A percentile compares a stretch with the other conserved stretches of the same genome.
Evolutionary conservation across 1,284 basidiomycete genomes (phyloP).

Genomic region (Rugosomyces carneus): DNA sequence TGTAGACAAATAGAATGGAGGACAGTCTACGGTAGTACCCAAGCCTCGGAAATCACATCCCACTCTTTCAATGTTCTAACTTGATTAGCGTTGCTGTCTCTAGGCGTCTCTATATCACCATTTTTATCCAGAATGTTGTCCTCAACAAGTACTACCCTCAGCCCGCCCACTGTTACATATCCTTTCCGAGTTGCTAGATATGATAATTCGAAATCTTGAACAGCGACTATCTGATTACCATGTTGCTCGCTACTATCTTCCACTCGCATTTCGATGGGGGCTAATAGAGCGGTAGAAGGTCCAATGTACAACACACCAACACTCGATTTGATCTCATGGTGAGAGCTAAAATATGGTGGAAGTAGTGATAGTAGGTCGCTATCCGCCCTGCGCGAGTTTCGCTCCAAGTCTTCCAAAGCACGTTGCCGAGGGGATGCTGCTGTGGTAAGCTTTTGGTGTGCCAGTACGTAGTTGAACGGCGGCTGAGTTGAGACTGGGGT

Average conservation of each 20-base stretch:
- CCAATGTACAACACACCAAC: conserved; percentile 43
- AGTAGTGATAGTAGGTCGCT: conserved; percentile 23
- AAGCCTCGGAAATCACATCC: conserved; percentile 62
- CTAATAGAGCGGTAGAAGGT: conserved; percentile 45
- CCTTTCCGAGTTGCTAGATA: conserved; percentile 52
- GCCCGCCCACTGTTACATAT: conserved; percentile 54
- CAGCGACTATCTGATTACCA: conserved; percentile 28
- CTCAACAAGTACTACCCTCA: conserved; percentile 54
- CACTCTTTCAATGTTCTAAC: conserved; percentile 56
- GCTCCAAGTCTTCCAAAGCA: conserved; percentile 14
- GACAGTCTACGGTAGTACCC: conserved; percentile 37
- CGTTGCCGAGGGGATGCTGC: conserved; percentile 33
- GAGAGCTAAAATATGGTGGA: conserved; percentile 40
- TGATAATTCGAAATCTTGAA: conserved; percentile 54
- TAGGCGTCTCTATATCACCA: conserved; percentile 19
- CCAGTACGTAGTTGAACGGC: conserved; percentile 43
- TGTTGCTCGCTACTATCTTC: conserved; percentile 16
- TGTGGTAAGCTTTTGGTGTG: conserved; percentile 42
- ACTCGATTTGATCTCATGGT: conserved; percentile 26
- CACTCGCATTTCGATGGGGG: conserved; percentile 31
- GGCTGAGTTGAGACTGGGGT: conserved; percentile 42
- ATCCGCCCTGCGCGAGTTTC: conserved; percentile 15
- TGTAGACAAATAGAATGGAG: too few species aligned
- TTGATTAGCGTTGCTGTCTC: conserved; percentile 20
- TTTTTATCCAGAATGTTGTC: conserved; percentile 38